Evolutionary conservation across 2,329 filamentous ascomycete species (phyloP).

Genomic region (Waltergamsia citrina): DNA sequence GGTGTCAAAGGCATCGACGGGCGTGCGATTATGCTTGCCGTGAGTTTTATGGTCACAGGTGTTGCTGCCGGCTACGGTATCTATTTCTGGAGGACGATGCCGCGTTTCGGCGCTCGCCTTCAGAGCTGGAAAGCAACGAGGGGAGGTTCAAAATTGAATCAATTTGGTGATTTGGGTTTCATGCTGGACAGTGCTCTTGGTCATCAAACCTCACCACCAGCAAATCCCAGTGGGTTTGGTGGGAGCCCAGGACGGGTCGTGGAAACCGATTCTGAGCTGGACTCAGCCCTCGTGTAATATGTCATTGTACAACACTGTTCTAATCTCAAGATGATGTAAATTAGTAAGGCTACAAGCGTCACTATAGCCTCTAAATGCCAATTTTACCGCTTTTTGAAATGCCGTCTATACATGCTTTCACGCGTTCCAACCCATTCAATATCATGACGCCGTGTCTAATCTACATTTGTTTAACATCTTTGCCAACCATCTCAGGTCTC

Average conservation of each 20-base stretch:
- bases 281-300: conserved; percentile 10
- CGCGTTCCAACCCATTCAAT: conserved; percentile 6
- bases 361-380: too few relatives aligned
- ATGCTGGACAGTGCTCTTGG: conserved; percentile 28
- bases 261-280: conserved; percentile 24
- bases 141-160: conserved; percentile 21
- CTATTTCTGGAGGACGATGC: conserved; percentile 27
- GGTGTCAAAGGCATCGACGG: conserved; percentile 20
- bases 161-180: conserved; percentile 36
- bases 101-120: conserved; percentile 33
- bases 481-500: conserved; percentile 79
- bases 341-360: too few relatives aligned
- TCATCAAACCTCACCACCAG: conserved; percentile 10
- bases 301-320: background rate
- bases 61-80: conserved; percentile 27
- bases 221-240: conserved; percentile 2
- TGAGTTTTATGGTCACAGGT: conserved; percentile 24
- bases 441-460: background rate
- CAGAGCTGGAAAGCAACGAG: conserved; percentile 30
- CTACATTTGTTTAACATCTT: conserved; percentile 71
- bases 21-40: conserved; percentile 18
- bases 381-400: background rate
- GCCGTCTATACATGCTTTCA: too few relatives aligned
- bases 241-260: conserved; percentile 16
- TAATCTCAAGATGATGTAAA: conserved; percentile 1